Percentiles rank a stretch among this genome's conserved stretches.
Conservation (phyloP, 352 stramenopile species). For the Paralagenidium karlingii region DNA sequence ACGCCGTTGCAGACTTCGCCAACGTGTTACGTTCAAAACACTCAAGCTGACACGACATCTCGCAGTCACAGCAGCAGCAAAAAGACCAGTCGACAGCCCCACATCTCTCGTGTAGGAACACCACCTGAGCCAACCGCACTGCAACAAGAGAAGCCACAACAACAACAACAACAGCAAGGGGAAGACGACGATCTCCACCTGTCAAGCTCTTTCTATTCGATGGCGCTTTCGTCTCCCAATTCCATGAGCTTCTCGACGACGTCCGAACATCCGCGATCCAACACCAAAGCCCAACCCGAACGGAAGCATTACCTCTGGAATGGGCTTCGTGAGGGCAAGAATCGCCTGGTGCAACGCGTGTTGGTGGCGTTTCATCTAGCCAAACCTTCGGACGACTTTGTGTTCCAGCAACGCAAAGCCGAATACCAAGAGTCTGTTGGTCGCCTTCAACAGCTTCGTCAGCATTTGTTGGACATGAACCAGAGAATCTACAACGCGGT, state of each 20-base stretch:
- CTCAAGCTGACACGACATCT: no score
- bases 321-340: constrained; percentile 33
- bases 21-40: no score
- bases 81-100: no score
- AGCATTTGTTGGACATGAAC: constrained; percentile 24
- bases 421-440: constrained; percentile 23
- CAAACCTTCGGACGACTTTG: constrained; percentile 32
- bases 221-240: constrained; percentile 7
- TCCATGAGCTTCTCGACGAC: constrained; percentile 5
- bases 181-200: constrained; percentile 20
- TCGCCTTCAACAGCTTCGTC: no score
- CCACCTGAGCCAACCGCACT: no score
- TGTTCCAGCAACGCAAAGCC: constrained; percentile 28
- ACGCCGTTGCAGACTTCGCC: no score
- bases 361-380: constrained; percentile 34
- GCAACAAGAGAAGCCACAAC: no score
- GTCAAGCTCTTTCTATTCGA: no score
- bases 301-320: constrained; percentile 7
- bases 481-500: constrained; percentile 20
- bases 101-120: no score
- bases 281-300: constrained; percentile 12
- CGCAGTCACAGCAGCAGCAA: no score
- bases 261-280: constrained; percentile 17
- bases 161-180: constrained; percentile 13
- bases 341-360: constrained; percentile 47